Evolutionary conservation across 345 rosid species (phyloP).

Genomic region (Eucalyptus camaldulensis): DNA sequence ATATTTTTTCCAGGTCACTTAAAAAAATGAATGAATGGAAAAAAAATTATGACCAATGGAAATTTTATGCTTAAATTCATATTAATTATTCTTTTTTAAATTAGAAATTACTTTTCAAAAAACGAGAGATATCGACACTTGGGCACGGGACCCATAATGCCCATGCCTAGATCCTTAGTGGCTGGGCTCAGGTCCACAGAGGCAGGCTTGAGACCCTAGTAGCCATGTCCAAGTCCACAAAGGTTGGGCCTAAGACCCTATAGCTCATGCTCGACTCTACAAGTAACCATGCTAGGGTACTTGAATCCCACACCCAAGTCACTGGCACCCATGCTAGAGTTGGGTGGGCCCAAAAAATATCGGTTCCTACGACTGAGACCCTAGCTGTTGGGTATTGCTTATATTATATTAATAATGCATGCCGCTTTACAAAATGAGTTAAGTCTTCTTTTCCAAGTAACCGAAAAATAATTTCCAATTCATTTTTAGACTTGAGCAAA

Average conservation of each 20-base stretch:
- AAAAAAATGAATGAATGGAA: neutral
- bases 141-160: neutral
- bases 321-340: neutral
- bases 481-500: neutral
- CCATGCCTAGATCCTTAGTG: neutral
- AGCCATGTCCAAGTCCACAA: neutral
- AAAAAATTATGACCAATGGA: too few species aligned
- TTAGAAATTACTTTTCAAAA: neutral
- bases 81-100: neutral
- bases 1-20: neutral
- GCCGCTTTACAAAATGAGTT: neutral
- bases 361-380: neutral
- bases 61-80: neutral
- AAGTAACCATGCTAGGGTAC: neutral
- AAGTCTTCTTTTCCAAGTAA: neutral
- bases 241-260: neutral
- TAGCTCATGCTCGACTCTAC: neutral
- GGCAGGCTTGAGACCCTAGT: neutral
- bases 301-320: neutral
- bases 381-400: neutral
- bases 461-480: too few species aligned
- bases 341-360: neutral
- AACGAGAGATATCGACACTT: neutral
- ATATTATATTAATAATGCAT: neutral
- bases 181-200: fast-evolving